A percentile compares a stretch with the other conserved stretches of the same genome.
Conservation (phyloP, 345 rosid species). For the Laguncularia racemosa region DNA sequence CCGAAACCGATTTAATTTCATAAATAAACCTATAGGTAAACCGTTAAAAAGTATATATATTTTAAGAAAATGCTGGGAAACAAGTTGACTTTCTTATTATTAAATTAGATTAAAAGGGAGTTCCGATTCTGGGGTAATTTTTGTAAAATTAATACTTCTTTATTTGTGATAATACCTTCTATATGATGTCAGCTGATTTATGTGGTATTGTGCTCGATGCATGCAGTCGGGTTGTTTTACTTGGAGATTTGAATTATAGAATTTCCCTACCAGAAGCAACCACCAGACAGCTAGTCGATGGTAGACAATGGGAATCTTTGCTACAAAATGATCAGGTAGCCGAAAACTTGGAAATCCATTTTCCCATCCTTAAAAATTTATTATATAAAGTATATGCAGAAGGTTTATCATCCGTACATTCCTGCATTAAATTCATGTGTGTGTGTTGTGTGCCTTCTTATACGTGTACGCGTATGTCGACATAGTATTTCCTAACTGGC, state of each 20-base stretch:
- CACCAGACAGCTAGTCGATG: slow-evolving; percentile 44
- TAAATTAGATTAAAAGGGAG: too few relatives aligned
- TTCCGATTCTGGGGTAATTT: too few relatives aligned
- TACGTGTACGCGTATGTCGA: too few relatives aligned
- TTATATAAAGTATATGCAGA: too few relatives aligned
- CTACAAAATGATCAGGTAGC: slow-evolving; percentile 69
- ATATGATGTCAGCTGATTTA: slow-evolving; percentile 18
- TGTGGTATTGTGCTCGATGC: neutral
- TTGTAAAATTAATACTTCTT: too few relatives aligned
- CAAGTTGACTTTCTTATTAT: too few relatives aligned
- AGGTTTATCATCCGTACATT: too few relatives aligned
- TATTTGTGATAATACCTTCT: slow-evolving; percentile 1
- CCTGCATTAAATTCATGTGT: too few relatives aligned
- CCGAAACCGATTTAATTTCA: neutral
- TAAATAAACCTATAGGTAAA: slow-evolving; percentile 1
- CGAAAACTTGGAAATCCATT: too few relatives aligned
- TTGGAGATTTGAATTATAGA: slow-evolving; percentile 85
- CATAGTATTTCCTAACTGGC: slow-evolving; percentile 1
- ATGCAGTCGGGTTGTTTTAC: slow-evolving; percentile 57
- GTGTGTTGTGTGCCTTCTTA: too few relatives aligned
- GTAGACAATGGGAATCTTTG: slow-evolving; percentile 46
- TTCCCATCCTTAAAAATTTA: too few relatives aligned
- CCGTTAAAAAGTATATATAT: neutral
- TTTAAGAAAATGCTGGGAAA: slow-evolving; percentile 2
- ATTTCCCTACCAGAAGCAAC: slow-evolving; percentile 57